Evolutionary conservation across 139 green algal species (phyloP).

Genomic region (Zygnema cylindricum): DNA sequence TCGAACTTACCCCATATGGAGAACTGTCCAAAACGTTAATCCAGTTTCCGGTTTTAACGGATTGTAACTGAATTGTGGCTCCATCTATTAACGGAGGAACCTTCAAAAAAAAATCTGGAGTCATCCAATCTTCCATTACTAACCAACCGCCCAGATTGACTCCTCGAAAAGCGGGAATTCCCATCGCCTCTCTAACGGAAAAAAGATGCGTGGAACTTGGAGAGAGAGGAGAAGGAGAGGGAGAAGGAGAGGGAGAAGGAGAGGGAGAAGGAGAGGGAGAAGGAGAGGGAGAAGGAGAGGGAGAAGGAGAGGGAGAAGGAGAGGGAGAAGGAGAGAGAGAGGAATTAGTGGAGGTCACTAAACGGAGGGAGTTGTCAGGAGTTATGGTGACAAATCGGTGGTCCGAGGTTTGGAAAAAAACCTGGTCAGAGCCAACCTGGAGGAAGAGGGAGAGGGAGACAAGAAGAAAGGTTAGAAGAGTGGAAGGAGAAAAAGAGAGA

Average conservation of each 20-base stretch:
- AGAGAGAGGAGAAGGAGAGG: too few species aligned
- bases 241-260: too few species aligned
- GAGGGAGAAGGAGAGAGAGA: too few species aligned
- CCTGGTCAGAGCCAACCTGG: not conserved
- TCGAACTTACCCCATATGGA: too few species aligned
- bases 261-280: too few species aligned
- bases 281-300: too few species aligned
- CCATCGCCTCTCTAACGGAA: slow-evolving; percentile 41
- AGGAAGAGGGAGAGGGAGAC: not conserved
- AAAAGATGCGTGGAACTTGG: slow-evolving; percentile 19
- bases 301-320: too few species aligned
- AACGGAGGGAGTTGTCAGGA: not conserved
- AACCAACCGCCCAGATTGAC: slow-evolving; percentile 29
- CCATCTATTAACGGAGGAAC: slow-evolving; percentile 35
- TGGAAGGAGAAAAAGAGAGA: not conserved
- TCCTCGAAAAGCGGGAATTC: slow-evolving; percentile 42
- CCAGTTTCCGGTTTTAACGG: not conserved
- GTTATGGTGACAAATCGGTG: not conserved
- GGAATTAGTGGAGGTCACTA: not conserved
- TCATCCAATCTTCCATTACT: slow-evolving; percentile 38
- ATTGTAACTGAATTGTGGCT: not conserved
- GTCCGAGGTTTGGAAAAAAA: not conserved
- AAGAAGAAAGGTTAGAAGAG: not conserved
- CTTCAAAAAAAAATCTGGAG: slow-evolving; percentile 4
- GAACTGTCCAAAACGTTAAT: too few species aligned